These are phyloP conservation scores for Colletotrichum sp. DNA, from an alignment of 2,329 filamentous ascomycete species.

Conservation along the genomic window DNA sequence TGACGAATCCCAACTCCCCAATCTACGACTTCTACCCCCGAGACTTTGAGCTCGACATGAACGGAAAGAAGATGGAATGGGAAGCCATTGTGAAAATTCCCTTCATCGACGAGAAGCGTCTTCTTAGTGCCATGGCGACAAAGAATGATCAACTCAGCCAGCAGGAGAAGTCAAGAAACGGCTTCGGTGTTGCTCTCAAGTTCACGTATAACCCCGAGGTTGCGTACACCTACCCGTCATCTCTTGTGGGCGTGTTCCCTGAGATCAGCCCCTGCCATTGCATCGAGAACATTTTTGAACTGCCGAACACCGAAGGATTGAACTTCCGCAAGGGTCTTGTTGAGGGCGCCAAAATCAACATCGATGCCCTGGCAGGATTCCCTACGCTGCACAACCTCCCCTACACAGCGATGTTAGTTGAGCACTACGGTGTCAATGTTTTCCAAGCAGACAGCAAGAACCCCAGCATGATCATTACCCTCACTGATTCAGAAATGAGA, in stretches of 20 bases:
- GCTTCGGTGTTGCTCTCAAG: slow-evolving; percentile 90
- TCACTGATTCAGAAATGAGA: slow-evolving; percentile 75
- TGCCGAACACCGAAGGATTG: slow-evolving; percentile 89
- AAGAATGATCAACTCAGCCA: slow-evolving; percentile 79
- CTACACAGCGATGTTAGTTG: slow-evolving; percentile 74
- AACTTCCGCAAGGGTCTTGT: slow-evolving; percentile 85
- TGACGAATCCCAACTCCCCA: slow-evolving; percentile 88
- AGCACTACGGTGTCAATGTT: slow-evolving; percentile 86
- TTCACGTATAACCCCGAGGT: slow-evolving; percentile 83
- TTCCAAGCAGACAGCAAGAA: slow-evolving; percentile 97
- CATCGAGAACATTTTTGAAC: slow-evolving; percentile 93
- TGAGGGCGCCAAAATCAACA: slow-evolving; percentile 81
- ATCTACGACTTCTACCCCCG: slow-evolving; percentile 98
- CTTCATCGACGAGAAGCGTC: slow-evolving; percentile 91
- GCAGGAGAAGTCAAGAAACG: slow-evolving; percentile 83
- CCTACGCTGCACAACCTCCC: slow-evolving; percentile 87
- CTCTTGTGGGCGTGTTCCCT: slow-evolving; percentile 87
- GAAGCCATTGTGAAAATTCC: slow-evolving; percentile 99
- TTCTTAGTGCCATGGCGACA: slow-evolving; percentile 84
- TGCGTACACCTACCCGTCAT: slow-evolving; percentile 86
- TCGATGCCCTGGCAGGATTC: slow-evolving; percentile 88
- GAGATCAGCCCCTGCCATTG: slow-evolving; percentile 88
- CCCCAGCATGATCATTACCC: slow-evolving; percentile 91
- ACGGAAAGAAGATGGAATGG: slow-evolving; percentile 99
- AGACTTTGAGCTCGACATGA: slow-evolving; percentile 98